Evolutionary conservation across 768 basidiomycete genomes (phyloP), one percentile per base, ranked within the genome.

Genomic region (Trametes elegans): DNA sequence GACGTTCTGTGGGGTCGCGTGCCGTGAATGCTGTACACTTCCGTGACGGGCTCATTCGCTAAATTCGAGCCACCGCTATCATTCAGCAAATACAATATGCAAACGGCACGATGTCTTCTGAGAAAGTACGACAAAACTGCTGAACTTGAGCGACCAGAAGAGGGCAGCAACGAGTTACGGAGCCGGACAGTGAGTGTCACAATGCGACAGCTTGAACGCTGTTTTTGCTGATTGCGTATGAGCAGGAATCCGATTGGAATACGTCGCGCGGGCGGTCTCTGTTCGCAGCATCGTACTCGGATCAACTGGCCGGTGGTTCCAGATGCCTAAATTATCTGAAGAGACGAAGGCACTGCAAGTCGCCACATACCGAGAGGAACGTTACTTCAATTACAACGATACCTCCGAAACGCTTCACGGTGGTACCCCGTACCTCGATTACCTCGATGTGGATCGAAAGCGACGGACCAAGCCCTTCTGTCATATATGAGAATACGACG

Each of bases 401-500:
- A 13, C 39, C 5, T 11, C 2, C 13, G 23, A 27, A 3, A 55
- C 38, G 19, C 32, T 11, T 18, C 53, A 55, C 7, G 38, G 45
- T 1, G 53, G 45, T 11, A 5, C 26, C 8, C 45, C 29, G 16
- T n/a, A n/a, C n/a, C n/a, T n/a, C 26, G 10, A 6, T 8, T 3
- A 6, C 19, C 7, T 7, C 10, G 9, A 3, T 40, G 28, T 21
- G 24, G 5, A 5, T 24, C 18, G 27, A 28, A 19, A 11, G n/a
- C 28, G 2, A 7, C 8, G 16, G 27, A 11, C 19, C 18, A 46
- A 36, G 13, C 47, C 16, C 13, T 60, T 34, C 21, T 4, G 16
- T 8, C 58, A 60, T 27, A 42, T 53, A 3, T 27, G 48, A 13
- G 58, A 60, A 5, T 42, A 60, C 45, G 58, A 60, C 23, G 54